These are phyloP conservation scores for Ogataea henricii DNA, from an alignment of 805 yeast species.

Conservation along the genomic window DNA sequence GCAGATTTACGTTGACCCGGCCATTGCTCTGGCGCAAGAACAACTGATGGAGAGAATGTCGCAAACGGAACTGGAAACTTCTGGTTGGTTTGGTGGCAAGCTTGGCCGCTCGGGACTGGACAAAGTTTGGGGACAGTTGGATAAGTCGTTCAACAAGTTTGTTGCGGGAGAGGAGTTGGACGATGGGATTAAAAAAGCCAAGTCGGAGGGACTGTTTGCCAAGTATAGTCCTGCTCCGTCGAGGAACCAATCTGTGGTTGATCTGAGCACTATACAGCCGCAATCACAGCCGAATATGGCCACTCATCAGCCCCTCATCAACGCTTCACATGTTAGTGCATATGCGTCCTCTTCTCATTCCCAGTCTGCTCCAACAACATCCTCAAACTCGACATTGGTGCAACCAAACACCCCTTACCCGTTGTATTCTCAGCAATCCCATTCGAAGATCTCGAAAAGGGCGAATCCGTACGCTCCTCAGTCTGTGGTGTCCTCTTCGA, in stretches of 20 bases:
- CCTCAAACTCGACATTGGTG: constrained; percentile 25
- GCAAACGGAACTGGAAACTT: constrained; percentile 37
- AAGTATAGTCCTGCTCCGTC: constrained; percentile 72
- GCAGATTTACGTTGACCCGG: constrained; percentile 38
- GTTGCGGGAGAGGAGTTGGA: constrained; percentile 82
- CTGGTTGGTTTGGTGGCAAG: constrained; percentile 75
- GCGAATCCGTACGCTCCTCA: constrained; percentile 17
- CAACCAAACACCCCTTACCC: constrained; percentile 13
- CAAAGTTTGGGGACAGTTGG: constrained; percentile 85
- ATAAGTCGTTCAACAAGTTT: constrained; percentile 73
- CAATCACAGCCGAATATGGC: constrained; percentile 24
- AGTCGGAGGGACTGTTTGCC: constrained; percentile 62
- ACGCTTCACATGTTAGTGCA: constrained; percentile 7
- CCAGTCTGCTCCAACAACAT: constrained; percentile 27
- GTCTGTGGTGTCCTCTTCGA: not conserved
- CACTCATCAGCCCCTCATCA: constrained; percentile 11
- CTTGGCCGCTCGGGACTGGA: constrained; percentile 44
- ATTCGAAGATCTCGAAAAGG: constrained; percentile 14
- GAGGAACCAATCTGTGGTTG: constrained; percentile 49
- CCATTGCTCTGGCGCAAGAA: constrained; percentile 36
- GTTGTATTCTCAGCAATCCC: constrained; percentile 13
- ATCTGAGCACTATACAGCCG: constrained; percentile 27
- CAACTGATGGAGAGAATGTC: constrained; percentile 49
- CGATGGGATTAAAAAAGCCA: constrained; percentile 31
- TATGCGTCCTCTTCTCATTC: constrained; percentile 21